Evolutionary conservation across 257 asterid genomes (phyloP).

Genomic region (Catharanthus roseus): DNA sequence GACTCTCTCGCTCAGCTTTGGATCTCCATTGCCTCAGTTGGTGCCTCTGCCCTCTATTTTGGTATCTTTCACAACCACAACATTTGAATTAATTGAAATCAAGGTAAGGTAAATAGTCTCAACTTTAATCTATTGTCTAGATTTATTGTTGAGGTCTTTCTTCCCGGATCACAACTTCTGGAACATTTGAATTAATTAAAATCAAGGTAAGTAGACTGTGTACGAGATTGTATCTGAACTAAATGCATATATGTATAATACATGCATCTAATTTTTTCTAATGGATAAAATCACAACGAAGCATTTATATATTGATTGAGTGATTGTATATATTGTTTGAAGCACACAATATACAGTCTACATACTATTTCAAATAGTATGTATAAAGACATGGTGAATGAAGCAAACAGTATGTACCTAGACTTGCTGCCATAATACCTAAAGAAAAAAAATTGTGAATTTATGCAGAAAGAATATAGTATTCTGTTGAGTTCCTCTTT

Average conservation of each 20-base stretch:
- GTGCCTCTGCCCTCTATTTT: too few relatives aligned
- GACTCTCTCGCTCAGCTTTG: too few relatives aligned
- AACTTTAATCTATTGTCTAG: not conserved
- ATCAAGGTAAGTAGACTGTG: slow-evolving; percentile 1
- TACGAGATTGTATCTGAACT: not conserved
- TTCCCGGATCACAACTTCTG: not conserved
- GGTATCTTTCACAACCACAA: too few relatives aligned
- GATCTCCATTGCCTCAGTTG: too few relatives aligned
- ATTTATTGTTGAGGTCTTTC: not conserved
- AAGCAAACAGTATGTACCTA: too few relatives aligned
- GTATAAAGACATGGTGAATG: too few relatives aligned
- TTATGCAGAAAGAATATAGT: slow-evolving; percentile 50
- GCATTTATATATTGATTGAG: too few relatives aligned
- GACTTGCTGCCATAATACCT: slow-evolving; percentile 40
- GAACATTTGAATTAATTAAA: not conserved
- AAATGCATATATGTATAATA: not conserved
- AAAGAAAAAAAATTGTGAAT: slow-evolving; percentile 39
- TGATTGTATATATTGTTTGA: too few relatives aligned
- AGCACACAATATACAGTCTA: too few relatives aligned
- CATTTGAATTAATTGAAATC: too few relatives aligned
- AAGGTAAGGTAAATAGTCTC: too few relatives aligned
- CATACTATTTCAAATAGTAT: too few relatives aligned
- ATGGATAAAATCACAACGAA: slow-evolving; percentile 33
- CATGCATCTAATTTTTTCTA: slow-evolving; percentile 1
- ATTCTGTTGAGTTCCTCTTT: slow-evolving; percentile 72